Base-by-base conservation (phyloP, 2,329 filamentous ascomycete genomes). In the Penicillium occitanis region DNA sequence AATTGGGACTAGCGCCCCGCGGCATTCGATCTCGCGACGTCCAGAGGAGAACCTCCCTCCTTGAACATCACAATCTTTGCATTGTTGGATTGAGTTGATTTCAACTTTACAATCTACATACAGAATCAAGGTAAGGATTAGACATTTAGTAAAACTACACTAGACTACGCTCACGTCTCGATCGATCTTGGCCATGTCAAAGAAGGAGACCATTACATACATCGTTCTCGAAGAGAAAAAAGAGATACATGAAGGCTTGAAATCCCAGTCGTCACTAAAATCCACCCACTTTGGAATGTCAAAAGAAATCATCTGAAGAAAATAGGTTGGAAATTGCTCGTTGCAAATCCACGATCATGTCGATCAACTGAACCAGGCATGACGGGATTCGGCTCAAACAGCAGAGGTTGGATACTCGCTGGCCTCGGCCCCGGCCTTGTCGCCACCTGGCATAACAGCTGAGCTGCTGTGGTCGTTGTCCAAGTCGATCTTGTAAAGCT, bases 401-500 rank as follows among this genome's bases (percentile, higher is more conserved):
- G 51, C 25, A 30, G 55, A 28, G 30, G 51, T 48, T 25, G 8
- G 51, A 48, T 55, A 64, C 35, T 37, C 62, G 30, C 50, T 64
- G 14, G 40, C 51, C 19, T 64, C 62, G 30, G 62, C 40, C 25
- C 19, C 40, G 13, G 37, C 22, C 28, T 64, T 64, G 51, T 40
- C 50, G 40, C 40, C 50, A 57, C 30, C 62, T 50, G 40, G 42
- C 37, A 57, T 48, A n/a, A 35, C 62, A n/a, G 40, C 22, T n/a
- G 40, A 25, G 50, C 35, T 57, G n/a, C 22, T 40, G 57, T 22
- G 25, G 37, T 37, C 30, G 33, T 57, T n/a, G 35, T 63, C 60
- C 22, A 59, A 28, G 19, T 57, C 64, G 2, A 37, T 59, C 51
- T 71, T 77, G 69, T 86, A 86, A 55, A 87, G 75, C 19, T 82